Conservation (phyloP, 345 rosid genomes). For the Passiflora organensis region DNA sequence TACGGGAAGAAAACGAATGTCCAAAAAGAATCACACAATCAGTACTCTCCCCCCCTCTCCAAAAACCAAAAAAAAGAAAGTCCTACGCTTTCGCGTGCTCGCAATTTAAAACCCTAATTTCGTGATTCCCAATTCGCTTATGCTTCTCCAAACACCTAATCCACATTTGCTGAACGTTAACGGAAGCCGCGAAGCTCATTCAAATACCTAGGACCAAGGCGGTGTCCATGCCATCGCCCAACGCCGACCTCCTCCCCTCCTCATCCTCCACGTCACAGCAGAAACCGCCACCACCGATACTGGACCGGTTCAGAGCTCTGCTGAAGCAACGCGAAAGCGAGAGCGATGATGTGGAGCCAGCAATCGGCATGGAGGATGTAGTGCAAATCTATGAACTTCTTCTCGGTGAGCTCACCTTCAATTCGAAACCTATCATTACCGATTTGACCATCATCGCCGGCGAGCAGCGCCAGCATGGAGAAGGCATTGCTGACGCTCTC, state of each 20-base stretch:
- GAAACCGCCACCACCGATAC: constrained; percentile 47
- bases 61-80: too few species aligned
- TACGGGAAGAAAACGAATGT: background rate
- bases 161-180: background rate
- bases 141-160: constrained; percentile 13
- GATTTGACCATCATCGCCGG: constrained; percentile 97
- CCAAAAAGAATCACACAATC: background rate
- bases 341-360: constrained; percentile 19
- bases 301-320: constrained; percentile 60
- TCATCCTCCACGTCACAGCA: constrained; percentile 44
- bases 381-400: constrained; percentile 66
- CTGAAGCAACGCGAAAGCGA: constrained; percentile 55
- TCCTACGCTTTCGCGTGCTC: constrained; percentile 1
- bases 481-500: constrained; percentile 83
- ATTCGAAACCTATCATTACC: constrained; percentile 94
- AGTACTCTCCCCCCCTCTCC: background rate
- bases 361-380: constrained; percentile 45
- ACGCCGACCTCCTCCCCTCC: constrained; percentile 58
- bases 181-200: constrained; percentile 8
- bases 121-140: background rate
- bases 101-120: constrained; percentile 7
- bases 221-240: constrained; percentile 13
- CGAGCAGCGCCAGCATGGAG: constrained; percentile 66
- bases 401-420: constrained; percentile 70
- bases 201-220: constrained; percentile 10